These are phyloP conservation scores for Urtica urens DNA, from an alignment of 306 rosid genomes.

Conservation along the genomic window DNA sequence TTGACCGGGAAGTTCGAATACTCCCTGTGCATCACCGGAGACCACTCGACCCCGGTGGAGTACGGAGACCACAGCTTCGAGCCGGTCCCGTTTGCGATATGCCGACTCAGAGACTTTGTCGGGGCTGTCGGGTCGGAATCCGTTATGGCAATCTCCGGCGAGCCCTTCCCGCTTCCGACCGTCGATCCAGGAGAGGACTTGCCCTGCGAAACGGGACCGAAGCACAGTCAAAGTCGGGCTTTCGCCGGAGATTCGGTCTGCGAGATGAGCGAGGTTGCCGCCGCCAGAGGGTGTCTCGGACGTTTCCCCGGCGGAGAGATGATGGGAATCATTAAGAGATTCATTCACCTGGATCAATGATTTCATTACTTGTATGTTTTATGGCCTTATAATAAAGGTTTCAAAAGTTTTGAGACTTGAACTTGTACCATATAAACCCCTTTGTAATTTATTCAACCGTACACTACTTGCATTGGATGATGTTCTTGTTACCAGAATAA, in stretches of 20 bases:
- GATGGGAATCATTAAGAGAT: slow-evolving; percentile 81
- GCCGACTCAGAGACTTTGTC: slow-evolving; percentile 64
- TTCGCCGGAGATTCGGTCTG: slow-evolving; percentile 60
- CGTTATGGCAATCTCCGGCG: slow-evolving; percentile 33
- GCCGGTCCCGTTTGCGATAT: slow-evolving; percentile 73
- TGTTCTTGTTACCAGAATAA: too few relatives aligned
- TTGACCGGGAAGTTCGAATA: slow-evolving; percentile 49
- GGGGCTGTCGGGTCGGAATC: slow-evolving; percentile 52
- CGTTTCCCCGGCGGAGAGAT: slow-evolving; percentile 91
- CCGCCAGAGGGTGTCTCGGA: slow-evolving; percentile 81
- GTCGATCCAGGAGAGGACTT: slow-evolving; percentile 42
- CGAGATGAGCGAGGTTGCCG: slow-evolving; percentile 59
- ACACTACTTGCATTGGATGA: too few relatives aligned
- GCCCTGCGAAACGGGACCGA: slow-evolving; percentile 16
- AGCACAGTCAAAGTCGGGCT: slow-evolving; percentile 23
- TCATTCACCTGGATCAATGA: slow-evolving; percentile 28
- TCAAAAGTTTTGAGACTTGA: slow-evolving; percentile 8
- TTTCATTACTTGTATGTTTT: not conserved
- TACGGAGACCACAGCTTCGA: slow-evolving; percentile 99
- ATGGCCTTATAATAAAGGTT: too few relatives aligned
- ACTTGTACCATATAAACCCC: not conserved
- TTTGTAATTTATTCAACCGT: too few relatives aligned
- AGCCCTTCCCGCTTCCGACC: slow-evolving; percentile 76
- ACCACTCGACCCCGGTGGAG: slow-evolving; percentile 94
- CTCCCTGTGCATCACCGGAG: slow-evolving; percentile 72